Evolutionary conservation across 2,329 filamentous ascomycete genomes (phyloP).

Genomic region (Monilinia vaccinii-corymbosi): DNA sequence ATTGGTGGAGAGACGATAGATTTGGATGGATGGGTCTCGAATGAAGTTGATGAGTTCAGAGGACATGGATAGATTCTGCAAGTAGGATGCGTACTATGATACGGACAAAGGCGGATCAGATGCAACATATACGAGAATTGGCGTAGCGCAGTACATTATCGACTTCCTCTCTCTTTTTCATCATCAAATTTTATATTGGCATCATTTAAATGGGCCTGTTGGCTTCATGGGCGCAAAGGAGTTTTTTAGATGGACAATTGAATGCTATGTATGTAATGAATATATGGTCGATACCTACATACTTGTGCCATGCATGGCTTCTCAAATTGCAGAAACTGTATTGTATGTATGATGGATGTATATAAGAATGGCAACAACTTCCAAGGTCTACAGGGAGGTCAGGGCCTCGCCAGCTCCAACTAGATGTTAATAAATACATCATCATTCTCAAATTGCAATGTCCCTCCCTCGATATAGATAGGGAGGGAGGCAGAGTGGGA

Average conservation of each 20-base stretch:
- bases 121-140: conserved; percentile 2
- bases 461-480: too few species aligned
- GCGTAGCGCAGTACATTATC: neutral
- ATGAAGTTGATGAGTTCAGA: neutral
- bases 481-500: too few species aligned
- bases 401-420: too few species aligned
- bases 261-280: neutral
- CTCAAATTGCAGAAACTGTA: too few species aligned
- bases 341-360: too few species aligned
- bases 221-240: neutral
- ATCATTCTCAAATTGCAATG: too few species aligned
- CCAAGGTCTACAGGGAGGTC: too few species aligned
- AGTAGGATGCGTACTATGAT: neutral
- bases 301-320: too few species aligned
- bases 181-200: neutral
- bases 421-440: too few species aligned
- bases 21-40: neutral
- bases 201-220: neutral
- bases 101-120: neutral
- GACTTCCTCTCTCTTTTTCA: neutral
- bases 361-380: too few species aligned
- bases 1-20: conserved; percentile 76
- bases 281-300: too few species aligned
- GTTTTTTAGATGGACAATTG: neutral
- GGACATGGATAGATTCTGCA: neutral